These are phyloP conservation scores for Boletus pseudopeckii DNA, from an alignment of 768 basidiomycete genomes.

Conservation along the genomic window DNA sequence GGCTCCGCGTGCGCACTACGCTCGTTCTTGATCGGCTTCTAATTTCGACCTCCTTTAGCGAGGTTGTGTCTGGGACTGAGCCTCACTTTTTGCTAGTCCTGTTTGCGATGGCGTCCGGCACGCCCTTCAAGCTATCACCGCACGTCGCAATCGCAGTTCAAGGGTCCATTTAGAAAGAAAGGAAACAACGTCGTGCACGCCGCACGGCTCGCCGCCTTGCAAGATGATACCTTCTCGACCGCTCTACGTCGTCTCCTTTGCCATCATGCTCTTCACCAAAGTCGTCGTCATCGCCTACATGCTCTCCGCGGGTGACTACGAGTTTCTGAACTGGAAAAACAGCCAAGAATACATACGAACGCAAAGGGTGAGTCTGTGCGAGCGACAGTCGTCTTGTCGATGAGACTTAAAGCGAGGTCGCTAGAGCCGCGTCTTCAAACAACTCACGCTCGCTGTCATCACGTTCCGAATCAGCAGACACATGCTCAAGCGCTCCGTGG, in stretches of 20 bases:
- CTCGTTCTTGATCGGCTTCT: neutral
- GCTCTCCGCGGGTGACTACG: conserved; percentile 21
- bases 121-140: neutral
- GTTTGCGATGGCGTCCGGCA: neutral
- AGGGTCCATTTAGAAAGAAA: neutral
- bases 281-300: conserved; percentile 15
- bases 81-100: conserved; percentile 1
- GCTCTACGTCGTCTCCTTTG: conserved; percentile 12
- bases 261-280: conserved; percentile 21
- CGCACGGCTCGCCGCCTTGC: neutral
- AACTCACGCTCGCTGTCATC: conserved; percentile 24
- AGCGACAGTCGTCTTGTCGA: neutral
- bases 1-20: neutral
- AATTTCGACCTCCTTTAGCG: neutral
- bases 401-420: neutral
- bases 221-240: conserved; percentile 17
- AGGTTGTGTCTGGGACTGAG: conserved; percentile 8
- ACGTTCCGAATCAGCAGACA: conserved; percentile 28
- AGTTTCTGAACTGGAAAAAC: conserved; percentile 12
- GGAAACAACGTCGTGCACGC: neutral
- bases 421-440: conserved; percentile 22
- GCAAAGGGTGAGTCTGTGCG: conserved; percentile 16
- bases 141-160: neutral
- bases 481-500: conserved; percentile 29
- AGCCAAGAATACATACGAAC: conserved; percentile 18